Evolutionary conservation across 805 yeast genomes (phyloP).

Genomic region (Peterozyma toletana): DNA sequence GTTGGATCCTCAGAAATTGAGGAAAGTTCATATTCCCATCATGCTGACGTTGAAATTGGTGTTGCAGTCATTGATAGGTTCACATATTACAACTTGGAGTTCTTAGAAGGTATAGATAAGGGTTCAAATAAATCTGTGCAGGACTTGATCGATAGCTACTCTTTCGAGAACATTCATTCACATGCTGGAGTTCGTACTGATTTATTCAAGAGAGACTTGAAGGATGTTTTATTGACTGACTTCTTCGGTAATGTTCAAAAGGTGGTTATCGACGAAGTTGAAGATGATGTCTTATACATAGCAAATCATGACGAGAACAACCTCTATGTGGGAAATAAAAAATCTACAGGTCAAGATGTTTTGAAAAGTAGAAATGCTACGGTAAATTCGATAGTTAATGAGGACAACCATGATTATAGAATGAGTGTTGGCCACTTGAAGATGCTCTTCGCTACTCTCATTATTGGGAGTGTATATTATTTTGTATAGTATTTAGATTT

Average conservation of each 20-base stretch:
- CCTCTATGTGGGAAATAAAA: background rate
- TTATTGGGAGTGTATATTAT: no score
- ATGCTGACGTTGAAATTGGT: conserved; percentile 91
- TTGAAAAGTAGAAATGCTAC: no score
- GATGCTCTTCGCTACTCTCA: no score
- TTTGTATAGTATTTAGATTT: no score
- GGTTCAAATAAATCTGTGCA: conserved; percentile 69
- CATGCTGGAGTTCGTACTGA: conserved; percentile 91
- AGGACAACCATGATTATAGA: no score
- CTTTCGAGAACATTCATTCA: conserved; percentile 81
- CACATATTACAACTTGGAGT: conserved; percentile 87
- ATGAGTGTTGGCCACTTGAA: no score
- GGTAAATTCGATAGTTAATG: no score
- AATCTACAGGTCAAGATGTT: no score
- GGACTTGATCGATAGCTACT: conserved; percentile 79
- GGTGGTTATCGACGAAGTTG: conserved; percentile 57
- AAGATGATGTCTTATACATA: conserved; percentile 35
- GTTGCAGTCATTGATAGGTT: conserved; percentile 97
- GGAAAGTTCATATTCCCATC: conserved; percentile 92
- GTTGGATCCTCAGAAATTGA: conserved; percentile 87
- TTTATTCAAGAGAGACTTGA: conserved; percentile 56
- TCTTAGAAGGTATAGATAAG: conserved; percentile 71
- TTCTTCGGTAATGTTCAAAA: conserved; percentile 91
- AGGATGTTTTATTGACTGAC: conserved; percentile 76
- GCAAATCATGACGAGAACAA: conserved; percentile 26